Evolutionary conservation across 2,329 filamentous ascomycete species (phyloP), one percentile per base, ranked within the genome.

Genomic region (Shiraia sp.): DNA sequence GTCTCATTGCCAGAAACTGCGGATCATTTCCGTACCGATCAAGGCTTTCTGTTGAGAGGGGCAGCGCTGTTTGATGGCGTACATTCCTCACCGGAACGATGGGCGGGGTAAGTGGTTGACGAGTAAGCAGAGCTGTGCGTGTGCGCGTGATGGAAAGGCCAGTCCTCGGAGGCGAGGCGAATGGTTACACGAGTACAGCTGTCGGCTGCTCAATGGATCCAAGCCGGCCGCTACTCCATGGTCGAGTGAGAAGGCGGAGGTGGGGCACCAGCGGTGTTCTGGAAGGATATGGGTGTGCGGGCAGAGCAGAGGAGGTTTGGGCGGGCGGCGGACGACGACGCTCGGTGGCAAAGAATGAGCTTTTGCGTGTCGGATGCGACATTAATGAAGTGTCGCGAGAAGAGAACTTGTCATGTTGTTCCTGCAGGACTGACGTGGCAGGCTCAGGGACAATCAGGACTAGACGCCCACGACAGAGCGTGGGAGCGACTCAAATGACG

Each of bases 351-450:
- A 62, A 45, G 43, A 44, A 51, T 48, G 55, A 48, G 56, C 38
- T 52, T 48, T 64, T 57, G 53, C 43, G 52, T 55, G 54, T 57
- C 54, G 54, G 38, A 48, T 52, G 48, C 17, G 45, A 53, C 40
- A 53, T 63, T 61, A 58, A 63, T 61, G 56, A 59, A 55, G 42
- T 49, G 47, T 49, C 40, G 47, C 40, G 43, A 38, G 36, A 45
- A 32, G 45, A 38, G 59, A 57, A 42, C 43, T 36, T 58, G 61
- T 48, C 53, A 42, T 61, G 64, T 49, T 66, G 64, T 68, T 66
- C 64, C 63, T 66, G 65, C 64, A 65, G 65, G 55, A 53, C 53
- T 65, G 65, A 67, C 63, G 65, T 68, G 64, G 62, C 63, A 57
- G 53, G 51, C 44, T 45, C 45, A 50, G 39, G 33, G 24, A 36